These are phyloP conservation scores for Cordyceps cicadae DNA, from an alignment of 2,329 filamentous ascomycete genomes.

Conservation along the genomic window DNA sequence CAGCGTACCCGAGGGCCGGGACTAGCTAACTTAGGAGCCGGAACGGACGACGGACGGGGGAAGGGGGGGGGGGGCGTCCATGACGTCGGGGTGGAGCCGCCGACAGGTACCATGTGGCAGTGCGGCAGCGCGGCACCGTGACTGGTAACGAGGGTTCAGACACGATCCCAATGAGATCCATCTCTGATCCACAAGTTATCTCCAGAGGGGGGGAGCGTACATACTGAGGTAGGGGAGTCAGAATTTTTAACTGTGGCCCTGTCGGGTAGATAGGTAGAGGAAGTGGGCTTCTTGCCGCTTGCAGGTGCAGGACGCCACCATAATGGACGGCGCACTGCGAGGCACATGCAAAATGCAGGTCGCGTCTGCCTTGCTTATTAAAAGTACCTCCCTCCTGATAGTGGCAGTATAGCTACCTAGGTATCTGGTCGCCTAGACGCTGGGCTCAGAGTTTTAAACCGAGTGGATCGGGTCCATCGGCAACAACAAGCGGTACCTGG, in stretches of 20 bases:
- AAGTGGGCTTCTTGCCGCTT: background rate
- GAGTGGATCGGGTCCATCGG: background rate
- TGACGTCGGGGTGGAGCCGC: slow-evolving; percentile 8
- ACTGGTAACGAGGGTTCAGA: slow-evolving; percentile 8
- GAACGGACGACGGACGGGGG: background rate
- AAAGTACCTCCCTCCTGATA: too few species aligned
- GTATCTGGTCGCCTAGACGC: background rate
- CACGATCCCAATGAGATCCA: slow-evolving; percentile 13
- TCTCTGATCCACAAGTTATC: slow-evolving; percentile 6
- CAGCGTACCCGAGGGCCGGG: background rate
- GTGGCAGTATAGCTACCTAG: too few species aligned
- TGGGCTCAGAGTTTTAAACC: slow-evolving; percentile 11
- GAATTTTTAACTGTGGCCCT: slow-evolving; percentile 4
- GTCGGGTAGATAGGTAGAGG: background rate
- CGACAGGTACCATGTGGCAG: slow-evolving; percentile 9
- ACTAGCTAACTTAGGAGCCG: background rate
- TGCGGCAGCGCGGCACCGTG: background rate
- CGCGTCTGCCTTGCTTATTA: background rate
- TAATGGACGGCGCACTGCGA: background rate
- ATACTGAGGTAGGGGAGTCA: background rate
- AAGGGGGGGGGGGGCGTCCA: too few species aligned
- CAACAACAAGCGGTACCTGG: background rate
- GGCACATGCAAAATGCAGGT: slow-evolving; percentile 5
- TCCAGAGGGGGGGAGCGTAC: background rate
- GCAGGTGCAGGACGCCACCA: background rate